Base-by-base conservation (phyloP, 2,329 filamentous ascomycete species). In the Ramichloridium luteum region DNA sequence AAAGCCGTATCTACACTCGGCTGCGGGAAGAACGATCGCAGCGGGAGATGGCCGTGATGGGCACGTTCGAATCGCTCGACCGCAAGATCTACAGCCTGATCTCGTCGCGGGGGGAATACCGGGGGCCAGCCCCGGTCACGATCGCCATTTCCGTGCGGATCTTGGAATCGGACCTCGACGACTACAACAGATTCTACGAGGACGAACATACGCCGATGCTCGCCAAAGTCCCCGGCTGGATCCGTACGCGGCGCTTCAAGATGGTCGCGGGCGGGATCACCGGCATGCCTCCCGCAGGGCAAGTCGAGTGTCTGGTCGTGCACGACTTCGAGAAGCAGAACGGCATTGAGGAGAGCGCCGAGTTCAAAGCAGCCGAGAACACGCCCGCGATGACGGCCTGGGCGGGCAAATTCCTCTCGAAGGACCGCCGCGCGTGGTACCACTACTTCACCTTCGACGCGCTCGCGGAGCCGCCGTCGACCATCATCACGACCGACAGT, bases 391-490 rank as follows among this genome's bases (percentile, higher is more conserved):
- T 66, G 11, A 61, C 64, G 3, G 64, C 74, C 30, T 62, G 84
- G 20, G 69, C 71, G 45, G 55, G 58, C 13, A 69, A 74, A 18
- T 66, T 73, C 10, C 68, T 82, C 8, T 67, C 64, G 13, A 56
- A 61, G 28, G 72, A 71, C 46, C 64, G 58, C 8, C 65, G 73
- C 27, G 64, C 66, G 0, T 90, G 82, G 56, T 63, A 71, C 18
- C 70, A 86, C 40, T 81, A 82, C 54, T 86, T 90, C 55, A 75
- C 78, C 8, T 92, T 93, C 48, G 80, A 82, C 0, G 70, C 6
- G 46, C 60, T n/a, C 48, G 57, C 35, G 61, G 74, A 2, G 63
- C 67, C 2, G 68, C 88, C 37, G 60, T 84, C 80, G 0, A 80
- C 70, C 44, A 59, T 86, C 40, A 77, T 74, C 0, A 74, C 78